Base-by-base conservation (phyloP, 106 monocot species). In the Dendrobium huoshanense region DNA sequence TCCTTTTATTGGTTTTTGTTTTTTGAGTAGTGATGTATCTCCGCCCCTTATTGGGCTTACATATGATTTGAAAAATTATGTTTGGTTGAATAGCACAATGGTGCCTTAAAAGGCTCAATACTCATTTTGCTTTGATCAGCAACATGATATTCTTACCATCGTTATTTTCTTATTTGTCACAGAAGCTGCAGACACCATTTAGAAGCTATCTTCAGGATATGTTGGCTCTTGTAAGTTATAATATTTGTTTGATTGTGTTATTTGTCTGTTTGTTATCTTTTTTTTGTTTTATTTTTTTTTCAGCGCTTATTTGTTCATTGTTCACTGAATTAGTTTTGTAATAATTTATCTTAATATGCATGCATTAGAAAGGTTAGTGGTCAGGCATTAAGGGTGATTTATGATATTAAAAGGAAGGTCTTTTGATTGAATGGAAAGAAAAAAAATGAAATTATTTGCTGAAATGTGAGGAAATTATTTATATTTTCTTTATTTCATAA, bases 121-220 rank as follows among this genome's bases (percentile, higher is more conserved):
- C 64, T 33, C n/a, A 70, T 16, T 37, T 2, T 70, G 1, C 33
- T 33, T 70, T 70, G 33, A 70, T 70, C 33, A 70, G 33, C 11
- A 37, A 20, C 7, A 74, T 42, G 42, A 20, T 74, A 4, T 3
- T 3, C 19, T 74, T 20, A 43, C 11, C 11, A 25, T 48, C 0
- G 51, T 8, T 49, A 48, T 76, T 76, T 76, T 48, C 41, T 76
- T 76, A 47, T 47, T 25, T 76, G 76, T 76, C 22, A 76, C 80
- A 88, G 85, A 85, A 79, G 7, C 42, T 85, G 47, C 88, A 88
- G 82, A 82, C 88, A 45, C 88, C 88, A 64, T 85, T 85, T 80
- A 88, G 88, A 73, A 77, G 80, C 77, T 88, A 88, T 78, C 88
- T 88, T 37, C 81, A 47, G 72, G 88, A 88, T 73, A 88, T 88